phyloP scores from a whole-genome alignment of 257 asterid genomes.

The Nicotiana knightiana region DNA sequence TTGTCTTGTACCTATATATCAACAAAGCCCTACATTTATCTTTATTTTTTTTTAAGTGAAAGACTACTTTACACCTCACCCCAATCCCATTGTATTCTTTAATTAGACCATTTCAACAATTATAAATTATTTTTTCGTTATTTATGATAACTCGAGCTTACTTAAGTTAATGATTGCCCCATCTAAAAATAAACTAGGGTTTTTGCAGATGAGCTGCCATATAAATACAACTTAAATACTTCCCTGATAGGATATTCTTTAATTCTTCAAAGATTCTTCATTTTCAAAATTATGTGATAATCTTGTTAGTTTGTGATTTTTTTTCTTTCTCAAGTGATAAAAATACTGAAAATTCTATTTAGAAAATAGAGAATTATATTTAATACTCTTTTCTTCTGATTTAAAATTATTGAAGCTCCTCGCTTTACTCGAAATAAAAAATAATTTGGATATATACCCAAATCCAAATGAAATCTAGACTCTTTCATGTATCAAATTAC shows the following conservation, averaged over 20 bases:
- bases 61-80: conserved; percentile 27
- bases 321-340: neutral
- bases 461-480: neutral
- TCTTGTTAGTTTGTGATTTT: neutral
- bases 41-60: neutral
- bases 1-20: conserved; percentile 18
- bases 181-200: neutral
- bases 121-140: neutral
- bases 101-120: neutral
- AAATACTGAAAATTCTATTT: neutral
- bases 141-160: neutral
- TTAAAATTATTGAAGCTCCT: neutral
- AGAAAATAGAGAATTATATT: neutral
- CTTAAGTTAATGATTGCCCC: neutral
- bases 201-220: neutral
- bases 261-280: neutral
- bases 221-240: neutral
- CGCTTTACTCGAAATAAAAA: neutral
- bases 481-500: neutral
- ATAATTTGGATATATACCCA: neutral
- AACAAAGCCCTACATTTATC: neutral
- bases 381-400: neutral
- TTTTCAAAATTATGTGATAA: neutral
- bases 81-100: conserved; percentile 10
- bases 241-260: neutral